These are phyloP conservation scores for Daldinia sp. DNA, from an alignment of 2,329 filamentous ascomycete species.

Conservation along the genomic window DNA sequence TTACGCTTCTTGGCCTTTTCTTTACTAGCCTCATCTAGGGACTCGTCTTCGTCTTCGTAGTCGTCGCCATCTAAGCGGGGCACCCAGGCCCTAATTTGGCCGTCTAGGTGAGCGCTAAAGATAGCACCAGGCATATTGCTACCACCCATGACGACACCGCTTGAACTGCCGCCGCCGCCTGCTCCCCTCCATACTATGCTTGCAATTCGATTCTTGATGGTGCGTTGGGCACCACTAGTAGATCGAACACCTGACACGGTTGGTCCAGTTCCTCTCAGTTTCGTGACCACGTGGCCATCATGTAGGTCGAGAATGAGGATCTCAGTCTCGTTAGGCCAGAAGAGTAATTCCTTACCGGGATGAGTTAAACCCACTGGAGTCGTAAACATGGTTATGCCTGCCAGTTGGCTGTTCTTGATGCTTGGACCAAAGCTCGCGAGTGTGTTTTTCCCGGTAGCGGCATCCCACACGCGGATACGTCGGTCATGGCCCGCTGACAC, in stretches of 20 bases:
- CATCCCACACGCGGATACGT: conserved; percentile 87
- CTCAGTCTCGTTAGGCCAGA: conserved; percentile 84
- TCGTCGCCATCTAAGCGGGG: conserved; percentile 64
- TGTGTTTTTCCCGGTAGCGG: conserved; percentile 81
- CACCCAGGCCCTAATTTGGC: conserved; percentile 82
- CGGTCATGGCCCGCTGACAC: conserved; percentile 85
- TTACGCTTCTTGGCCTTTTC: conserved; percentile 75
- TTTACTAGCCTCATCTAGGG: conserved; percentile 50
- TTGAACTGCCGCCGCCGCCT: conserved; percentile 65
- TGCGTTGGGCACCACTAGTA: conserved; percentile 60
- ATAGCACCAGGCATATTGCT: conserved; percentile 63
- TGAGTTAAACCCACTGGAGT: conserved; percentile 67
- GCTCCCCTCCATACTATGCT: conserved; percentile 75
- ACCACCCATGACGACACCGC: conserved; percentile 68
- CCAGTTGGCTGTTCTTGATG: conserved; percentile 75
- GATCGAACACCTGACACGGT: conserved; percentile 55
- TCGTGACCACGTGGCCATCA: conserved; percentile 75
- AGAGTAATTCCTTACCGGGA: conserved; percentile 69
- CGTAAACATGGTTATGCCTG: conserved; percentile 67
- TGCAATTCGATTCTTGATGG: conserved; percentile 73
- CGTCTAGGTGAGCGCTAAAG: conserved; percentile 85
- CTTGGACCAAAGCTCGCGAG: conserved; percentile 86
- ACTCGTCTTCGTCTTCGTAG: conserved; percentile 58
- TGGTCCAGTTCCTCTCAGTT: conserved; percentile 71
- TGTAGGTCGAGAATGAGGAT: conserved; percentile 83